Evolutionary conservation across 2,329 filamentous ascomycete genomes (phyloP).

Genomic region (Neofusicoccum cordaticola): DNA sequence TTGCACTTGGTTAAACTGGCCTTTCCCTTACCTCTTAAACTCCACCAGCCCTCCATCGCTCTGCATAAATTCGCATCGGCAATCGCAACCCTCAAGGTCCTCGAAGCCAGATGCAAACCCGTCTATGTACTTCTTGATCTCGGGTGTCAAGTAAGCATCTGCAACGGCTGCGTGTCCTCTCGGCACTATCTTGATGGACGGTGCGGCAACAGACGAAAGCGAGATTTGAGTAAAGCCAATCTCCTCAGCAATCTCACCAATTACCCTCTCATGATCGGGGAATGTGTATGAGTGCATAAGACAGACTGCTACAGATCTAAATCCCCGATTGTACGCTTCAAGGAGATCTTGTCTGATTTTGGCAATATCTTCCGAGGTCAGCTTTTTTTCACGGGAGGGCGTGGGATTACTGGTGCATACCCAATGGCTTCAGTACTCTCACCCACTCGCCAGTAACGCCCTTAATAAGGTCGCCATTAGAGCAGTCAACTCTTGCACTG

Average conservation of each 20-base stretch:
- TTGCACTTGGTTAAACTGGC: too few species aligned
- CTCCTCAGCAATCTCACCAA: constrained; percentile 27
- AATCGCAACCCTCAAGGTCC: constrained; percentile 27
- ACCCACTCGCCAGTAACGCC: constrained; percentile 29
- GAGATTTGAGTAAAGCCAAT: constrained; percentile 31
- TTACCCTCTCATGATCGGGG: constrained; percentile 28
- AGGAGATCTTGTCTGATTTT: constrained; percentile 20
- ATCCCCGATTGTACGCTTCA: constrained; percentile 30
- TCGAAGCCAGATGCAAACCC: constrained; percentile 27
- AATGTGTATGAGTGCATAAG: constrained; percentile 34
- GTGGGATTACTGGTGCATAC: constrained; percentile 4
- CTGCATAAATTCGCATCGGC: constrained; percentile 35
- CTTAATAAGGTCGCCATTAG: constrained; percentile 24
- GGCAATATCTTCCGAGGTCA: too few species aligned
- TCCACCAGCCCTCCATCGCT: constrained; percentile 30
- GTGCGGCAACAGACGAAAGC: constrained; percentile 18
- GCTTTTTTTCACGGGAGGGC: too few species aligned
- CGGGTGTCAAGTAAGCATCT: constrained; percentile 24
- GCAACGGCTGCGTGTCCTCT: constrained; percentile 16
- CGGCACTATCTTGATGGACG: background rate
- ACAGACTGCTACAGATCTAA: constrained; percentile 36
- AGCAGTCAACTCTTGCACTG: too few species aligned
- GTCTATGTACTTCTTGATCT: constrained; percentile 25
- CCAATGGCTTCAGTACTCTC: constrained; percentile 25
- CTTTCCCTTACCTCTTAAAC: too few species aligned